A percentile compares a stretch with the other conserved stretches of the same genome.
Evolutionary conservation across 2,329 filamentous ascomycete genomes (phyloP).

Genomic region (Zymoseptoria tritici): DNA sequence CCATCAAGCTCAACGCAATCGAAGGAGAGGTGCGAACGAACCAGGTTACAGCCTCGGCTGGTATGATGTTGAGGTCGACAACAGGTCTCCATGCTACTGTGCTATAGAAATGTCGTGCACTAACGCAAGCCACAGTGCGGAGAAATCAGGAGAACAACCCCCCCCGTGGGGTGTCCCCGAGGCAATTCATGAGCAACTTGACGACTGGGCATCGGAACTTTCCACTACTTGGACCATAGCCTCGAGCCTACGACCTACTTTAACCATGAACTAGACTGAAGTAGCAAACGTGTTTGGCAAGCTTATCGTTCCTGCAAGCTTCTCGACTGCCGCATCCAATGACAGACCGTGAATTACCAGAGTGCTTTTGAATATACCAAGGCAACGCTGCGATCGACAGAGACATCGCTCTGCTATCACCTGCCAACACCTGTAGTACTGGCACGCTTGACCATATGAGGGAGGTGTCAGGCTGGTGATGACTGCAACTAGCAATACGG

Average conservation of each 20-base stretch:
- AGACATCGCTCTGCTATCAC: background rate
- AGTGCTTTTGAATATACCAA: background rate
- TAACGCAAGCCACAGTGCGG: background rate
- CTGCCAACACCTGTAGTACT: background rate
- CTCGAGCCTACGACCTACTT: background rate
- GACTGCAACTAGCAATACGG: background rate
- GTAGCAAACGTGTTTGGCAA: background rate
- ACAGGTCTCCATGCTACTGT: background rate
- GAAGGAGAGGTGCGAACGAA: background rate
- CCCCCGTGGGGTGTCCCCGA: background rate
- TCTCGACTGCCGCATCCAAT: background rate
- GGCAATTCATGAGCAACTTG: background rate
- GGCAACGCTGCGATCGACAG: background rate
- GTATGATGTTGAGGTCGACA: background rate
- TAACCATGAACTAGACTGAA: background rate
- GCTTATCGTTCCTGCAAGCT: background rate
- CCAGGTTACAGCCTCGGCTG: background rate
- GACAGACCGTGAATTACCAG: background rate
- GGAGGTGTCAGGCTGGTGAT: background rate
- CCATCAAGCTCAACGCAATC: background rate
- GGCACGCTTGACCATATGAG: background rate
- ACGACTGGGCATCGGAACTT: background rate
- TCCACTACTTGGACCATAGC: background rate
- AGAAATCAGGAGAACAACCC: background rate
- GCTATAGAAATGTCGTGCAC: background rate